Evolutionary conservation across 495 filamentous ascomycete genomes (phyloP), one percentile per base, ranked within the genome.

Genomic region (Penicillium argentinense): DNA sequence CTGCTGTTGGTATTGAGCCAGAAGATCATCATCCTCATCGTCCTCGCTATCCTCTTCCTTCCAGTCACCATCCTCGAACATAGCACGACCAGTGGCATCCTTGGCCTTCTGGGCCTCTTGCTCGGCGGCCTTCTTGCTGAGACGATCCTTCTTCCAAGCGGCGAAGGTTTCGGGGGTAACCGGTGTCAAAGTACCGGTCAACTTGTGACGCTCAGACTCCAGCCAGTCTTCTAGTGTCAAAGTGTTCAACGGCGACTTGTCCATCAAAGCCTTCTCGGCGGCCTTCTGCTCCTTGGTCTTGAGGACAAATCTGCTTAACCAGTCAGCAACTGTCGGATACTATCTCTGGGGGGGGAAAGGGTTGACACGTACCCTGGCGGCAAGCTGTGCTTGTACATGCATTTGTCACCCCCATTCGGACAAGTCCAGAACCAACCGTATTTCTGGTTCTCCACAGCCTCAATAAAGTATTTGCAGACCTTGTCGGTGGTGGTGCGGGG

Each of bases 361-460:
- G 38, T 27, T 43, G 11, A 7, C 9, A 78, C 84, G 64, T 79
- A 92, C 85, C 93, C 93, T 60, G 91, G 84, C 49, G 93, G 93
- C 60, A 99, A 80, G 49, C 86, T 89, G 66, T 99, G 93, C 69
- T 86, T 89, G 62, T 99, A 99, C 86, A 91, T 97, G 86, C 93
- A 99, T 70, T 95, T 87, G 68, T 99, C 85, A 41, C 89, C 95
- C 48, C 89, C 91, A 67, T 97, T 97, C 38, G 93, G 93, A 82
- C 93, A 99, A 26, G 78, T 75, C 93, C 93, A 99, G 71, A 97
- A 96, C 93, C 93, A 99, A 52, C 93, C 93, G 57, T 99, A 99
- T 72, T 97, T 97, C 54, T 87, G 85, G 54, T 97, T 93, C 72
- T 99, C 93, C 42, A 99, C 91, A 3, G 93, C 93, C 47, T 95